Evolutionary conservation across 2,329 filamentous ascomycete genomes (phyloP), one percentile per base, ranked within the genome.

Genomic region (Sphaerulina vaccinii): DNA sequence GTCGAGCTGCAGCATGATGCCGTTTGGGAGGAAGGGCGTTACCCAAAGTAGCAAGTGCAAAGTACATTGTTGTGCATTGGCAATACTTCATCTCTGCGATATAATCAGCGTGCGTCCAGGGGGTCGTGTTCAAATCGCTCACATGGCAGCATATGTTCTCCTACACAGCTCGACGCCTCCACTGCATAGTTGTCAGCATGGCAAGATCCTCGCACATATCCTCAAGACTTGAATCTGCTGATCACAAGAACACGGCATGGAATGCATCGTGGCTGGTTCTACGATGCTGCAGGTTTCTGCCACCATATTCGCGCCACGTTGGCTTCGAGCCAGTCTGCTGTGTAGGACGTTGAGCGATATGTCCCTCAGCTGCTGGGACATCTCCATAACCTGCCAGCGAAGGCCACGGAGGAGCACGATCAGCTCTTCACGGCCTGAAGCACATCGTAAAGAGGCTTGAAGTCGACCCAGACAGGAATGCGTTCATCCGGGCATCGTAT

Each of bases 41-140:
- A 39, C 45, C 43, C 45, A 33, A 49, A 40, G 45, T 27, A 39
- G 45, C 24, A 49, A 40, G 32, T 49, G 45, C 45, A 49, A 49
- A n/a, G 19, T 27, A 32, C 18, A 35, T 15, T 36, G 19, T 3
- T 29, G 27, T 29, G 27, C 27, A 29, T 29, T 29, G 27, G 3
- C 27, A 6, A 5, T 27, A 5, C 5, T 27, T 6, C 6, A 27
- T 6, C 24, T 27, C 5, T 29, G n/a, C 27, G 7, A 9, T 29
- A 29, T 29, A 29, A 13, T 29, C 7, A 29, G 27, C 27, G 27
- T 29, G 27, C n/a, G 8, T 9, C 27, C 27, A 29, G 27, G 9
- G n/a, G 9, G 27, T 29, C 1, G 3, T 29, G 27, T 29, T n/a
- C n/a, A n/a, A n/a, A n/a, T n/a, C n/a, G n/a, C 8, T 29, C 8